phyloP scores from a whole-genome alignment of 2,329 filamentous ascomycete genomes.

The Didymella pomorum region DNA sequence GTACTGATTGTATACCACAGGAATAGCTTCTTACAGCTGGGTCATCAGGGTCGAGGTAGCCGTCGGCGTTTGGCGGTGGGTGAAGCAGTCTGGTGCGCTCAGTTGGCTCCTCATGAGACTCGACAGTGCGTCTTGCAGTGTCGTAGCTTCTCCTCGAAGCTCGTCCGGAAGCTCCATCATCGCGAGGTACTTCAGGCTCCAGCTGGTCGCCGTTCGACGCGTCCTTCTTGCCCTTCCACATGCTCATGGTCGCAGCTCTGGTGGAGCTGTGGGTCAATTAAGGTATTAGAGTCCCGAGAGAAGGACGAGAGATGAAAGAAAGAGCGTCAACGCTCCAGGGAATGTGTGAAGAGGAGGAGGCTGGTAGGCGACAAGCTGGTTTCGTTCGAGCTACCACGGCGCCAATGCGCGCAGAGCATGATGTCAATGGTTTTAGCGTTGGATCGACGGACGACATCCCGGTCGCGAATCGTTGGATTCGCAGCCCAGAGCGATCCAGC shows the following conservation, averaged over 20 bases:
- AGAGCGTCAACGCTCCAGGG: conserved; percentile 12
- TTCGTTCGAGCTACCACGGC: conserved; percentile 17
- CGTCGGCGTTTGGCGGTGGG: conserved; percentile 63
- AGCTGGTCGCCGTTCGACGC: conserved; percentile 52
- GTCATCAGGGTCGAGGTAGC: conserved; percentile 79
- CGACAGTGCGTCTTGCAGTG: conserved; percentile 43
- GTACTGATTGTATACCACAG: not conserved
- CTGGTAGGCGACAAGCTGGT: conserved; percentile 22
- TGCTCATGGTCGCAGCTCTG: conserved; percentile 47
- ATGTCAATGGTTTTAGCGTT: conserved; percentile 16
- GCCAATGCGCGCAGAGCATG: conserved; percentile 10
- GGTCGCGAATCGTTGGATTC: conserved; percentile 22
- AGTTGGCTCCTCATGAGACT: conserved; percentile 62
- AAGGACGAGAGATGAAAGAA: conserved; percentile 1
- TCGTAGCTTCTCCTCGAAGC: conserved; percentile 42
- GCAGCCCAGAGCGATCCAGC: conserved; percentile 12
- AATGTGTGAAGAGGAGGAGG: conserved; percentile 14
- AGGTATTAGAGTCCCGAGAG: conserved; percentile 3
- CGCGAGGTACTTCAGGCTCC: conserved; percentile 25
- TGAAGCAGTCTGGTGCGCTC: conserved; percentile 74
- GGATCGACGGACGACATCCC: conserved; percentile 19
- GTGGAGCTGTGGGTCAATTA: conserved; percentile 25
- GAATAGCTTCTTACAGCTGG: conserved; percentile 70
- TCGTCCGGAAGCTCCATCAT: conserved; percentile 35
- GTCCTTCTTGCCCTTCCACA: conserved; percentile 64